Conservation (phyloP, 2,329 filamentous ascomycete species). For the Phaeosphaeriaceae sp. region DNA sequence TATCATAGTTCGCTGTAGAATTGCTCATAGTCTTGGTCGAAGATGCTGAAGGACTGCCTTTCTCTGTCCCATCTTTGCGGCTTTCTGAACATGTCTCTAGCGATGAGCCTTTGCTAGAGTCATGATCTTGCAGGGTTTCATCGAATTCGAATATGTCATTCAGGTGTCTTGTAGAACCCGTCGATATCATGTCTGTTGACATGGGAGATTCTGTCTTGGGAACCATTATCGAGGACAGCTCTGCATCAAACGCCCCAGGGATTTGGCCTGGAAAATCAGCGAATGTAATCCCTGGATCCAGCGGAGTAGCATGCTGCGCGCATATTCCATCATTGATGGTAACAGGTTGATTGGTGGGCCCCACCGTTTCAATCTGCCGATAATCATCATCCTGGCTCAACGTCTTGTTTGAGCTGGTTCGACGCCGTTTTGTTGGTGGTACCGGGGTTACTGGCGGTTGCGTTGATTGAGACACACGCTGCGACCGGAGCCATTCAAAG, state of each 20-base stretch:
- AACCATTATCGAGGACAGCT: conserved; percentile 5
- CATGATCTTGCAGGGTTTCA: conserved; percentile 16
- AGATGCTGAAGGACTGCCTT: conserved; percentile 13
- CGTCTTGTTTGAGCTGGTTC: conserved; percentile 27
- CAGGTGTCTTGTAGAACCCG: conserved; percentile 2
- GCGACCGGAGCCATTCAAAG: conserved; percentile 52
- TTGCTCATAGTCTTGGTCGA: conserved; percentile 7
- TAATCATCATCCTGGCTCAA: conserved; percentile 2
- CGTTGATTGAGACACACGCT: conserved; percentile 39
- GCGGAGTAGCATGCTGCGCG: conserved; percentile 9
- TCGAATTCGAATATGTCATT: conserved; percentile 19
- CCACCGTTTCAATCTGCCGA: conserved; percentile 1
- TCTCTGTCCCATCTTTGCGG: conserved; percentile 19
- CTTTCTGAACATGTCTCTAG: conserved; percentile 30
- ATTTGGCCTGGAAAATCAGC: conserved; percentile 34
- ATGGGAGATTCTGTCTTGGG: conserved; percentile 3
- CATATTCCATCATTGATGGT: conserved; percentile 5
- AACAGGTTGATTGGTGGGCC: conserved; percentile 11
- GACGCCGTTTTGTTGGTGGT: conserved; percentile 39
- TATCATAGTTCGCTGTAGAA: conserved; percentile 9
- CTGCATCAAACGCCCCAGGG: conserved; percentile 18
- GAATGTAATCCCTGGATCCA: conserved; percentile 35
- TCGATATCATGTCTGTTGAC: conserved; percentile 3
- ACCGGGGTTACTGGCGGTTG: conserved; percentile 23
- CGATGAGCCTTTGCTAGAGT: conserved; percentile 37